Evolutionary conservation across 352 stramenopile species (phyloP).

Genomic region (Globisporangium megalacanthum): DNA sequence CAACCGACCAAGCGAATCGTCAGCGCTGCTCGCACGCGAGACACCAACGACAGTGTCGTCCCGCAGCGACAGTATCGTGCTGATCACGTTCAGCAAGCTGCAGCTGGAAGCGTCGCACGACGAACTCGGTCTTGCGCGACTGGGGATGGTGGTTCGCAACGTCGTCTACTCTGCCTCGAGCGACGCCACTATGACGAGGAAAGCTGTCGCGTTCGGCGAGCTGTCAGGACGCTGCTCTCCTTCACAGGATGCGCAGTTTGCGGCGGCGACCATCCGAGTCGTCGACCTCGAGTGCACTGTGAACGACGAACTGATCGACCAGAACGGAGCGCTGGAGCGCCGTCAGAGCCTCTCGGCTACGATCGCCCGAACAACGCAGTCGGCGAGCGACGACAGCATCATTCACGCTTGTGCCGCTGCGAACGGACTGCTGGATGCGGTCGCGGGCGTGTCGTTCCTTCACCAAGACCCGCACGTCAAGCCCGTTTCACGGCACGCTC

Average conservation of each 20-base stretch:
- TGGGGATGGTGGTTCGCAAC: constrained; percentile 9
- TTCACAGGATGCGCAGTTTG: not conserved
- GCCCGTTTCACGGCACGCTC: not conserved
- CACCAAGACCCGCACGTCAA: not conserved
- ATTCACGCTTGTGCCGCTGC: constrained; percentile 1
- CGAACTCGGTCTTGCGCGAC: not conserved
- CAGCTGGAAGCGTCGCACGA: constrained; percentile 15
- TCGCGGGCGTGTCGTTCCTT: not conserved
- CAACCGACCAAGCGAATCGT: not conserved
- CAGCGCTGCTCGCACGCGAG: not conserved
- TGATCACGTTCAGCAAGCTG: constrained; percentile 32
- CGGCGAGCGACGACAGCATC: constrained; percentile 1
- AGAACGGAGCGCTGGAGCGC: not conserved
- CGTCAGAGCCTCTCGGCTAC: not conserved
- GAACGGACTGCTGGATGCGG: constrained; percentile 1
- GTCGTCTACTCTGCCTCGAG: constrained; percentile 5
- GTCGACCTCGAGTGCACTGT: constrained; percentile 2
- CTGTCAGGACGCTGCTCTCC: constrained; percentile 6
- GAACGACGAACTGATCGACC: not conserved
- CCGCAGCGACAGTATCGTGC: constrained; percentile 6
- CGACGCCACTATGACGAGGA: not conserved
- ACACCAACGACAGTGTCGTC: not conserved
- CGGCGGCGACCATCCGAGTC: constrained; percentile 8
- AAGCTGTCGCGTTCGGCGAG: constrained; percentile 3
- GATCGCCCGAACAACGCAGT: constrained; percentile 1